Base-by-base conservation (phyloP, 1,139 yeast genomes). In the Candida sanyaensis region DNA sequence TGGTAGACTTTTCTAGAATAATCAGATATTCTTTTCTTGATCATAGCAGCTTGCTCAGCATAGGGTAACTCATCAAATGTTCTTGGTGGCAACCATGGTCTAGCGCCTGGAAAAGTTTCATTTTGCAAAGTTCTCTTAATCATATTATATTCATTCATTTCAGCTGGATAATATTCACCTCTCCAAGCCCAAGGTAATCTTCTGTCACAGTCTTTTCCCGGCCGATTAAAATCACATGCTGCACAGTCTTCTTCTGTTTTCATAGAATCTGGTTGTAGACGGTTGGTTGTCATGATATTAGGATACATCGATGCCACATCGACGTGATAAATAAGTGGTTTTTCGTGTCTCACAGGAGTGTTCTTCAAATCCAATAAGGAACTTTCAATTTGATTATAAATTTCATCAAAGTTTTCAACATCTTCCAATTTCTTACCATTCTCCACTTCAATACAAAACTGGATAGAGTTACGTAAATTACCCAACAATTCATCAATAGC, bases 241-340 rank as follows among this genome's bases (percentile, higher is more conserved):
- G 99, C 99, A 71, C 99, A 95, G 59, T 91, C 97, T 57, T 90
- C 90, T 62, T 93, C 99, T 0, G 87, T 74, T 58, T 93, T 92
- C 91, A 95, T 93, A 1, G 99, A 92, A 66, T 95, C 99, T 0
- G 99, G 99, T 65, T 95, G 99, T 47, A 95, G 75, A 62, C 99
- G 83, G 68, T 95, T 95, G 0, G 99, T 88, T 4, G 97, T 90
- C 98, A 95, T 95, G 61, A 95, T 95, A 63, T 95, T 93, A 4
- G 99, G 99, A 62, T 95, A 95, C 99, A 95, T 95, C 0, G 99
- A 93, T 0, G 99, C 98, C 47, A 95, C 99, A 73, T 95, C 99
- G 37, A 95, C 97, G 64, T 95, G 99, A 61, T 95, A 95, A 55
- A 95, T 95, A 36, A 89, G 74, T 0, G 99, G 99, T 7, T 73